phyloP scores from a whole-genome alignment of 495 filamentous ascomycete genomes.

The Xylaria castorea region DNA sequence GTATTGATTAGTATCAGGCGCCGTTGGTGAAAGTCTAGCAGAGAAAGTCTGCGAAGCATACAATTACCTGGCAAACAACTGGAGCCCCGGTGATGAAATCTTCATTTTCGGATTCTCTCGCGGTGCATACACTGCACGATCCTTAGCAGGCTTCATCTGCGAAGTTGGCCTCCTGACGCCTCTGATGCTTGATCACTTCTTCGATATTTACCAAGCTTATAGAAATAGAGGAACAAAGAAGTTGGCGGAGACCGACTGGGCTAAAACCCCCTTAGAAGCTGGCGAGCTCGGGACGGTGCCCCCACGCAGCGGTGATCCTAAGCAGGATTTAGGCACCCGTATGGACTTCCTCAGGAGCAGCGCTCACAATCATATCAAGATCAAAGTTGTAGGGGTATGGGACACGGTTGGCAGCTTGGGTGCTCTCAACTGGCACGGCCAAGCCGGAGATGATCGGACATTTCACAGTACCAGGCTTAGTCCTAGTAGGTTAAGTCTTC shows the following conservation, averaged over 20 bases:
- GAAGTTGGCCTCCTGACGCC: constrained; percentile 63
- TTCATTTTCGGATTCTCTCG: constrained; percentile 71
- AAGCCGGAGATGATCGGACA: constrained; percentile 36
- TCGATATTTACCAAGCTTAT: constrained; percentile 61
- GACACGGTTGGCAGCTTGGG: constrained; percentile 61
- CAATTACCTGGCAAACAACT: constrained; percentile 65
- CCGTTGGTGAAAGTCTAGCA: constrained; percentile 21
- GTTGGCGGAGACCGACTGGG: neutral
- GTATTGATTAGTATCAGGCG: neutral
- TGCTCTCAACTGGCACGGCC: neutral
- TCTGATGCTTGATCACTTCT: constrained; percentile 61
- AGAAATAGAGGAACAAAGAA: constrained; percentile 12
- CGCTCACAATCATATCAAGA: constrained; percentile 28
- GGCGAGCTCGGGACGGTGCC: constrained; percentile 12
- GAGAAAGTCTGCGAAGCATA: constrained; percentile 63
- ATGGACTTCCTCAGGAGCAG: neutral
- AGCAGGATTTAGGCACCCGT: neutral
- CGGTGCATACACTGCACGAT: constrained; percentile 69
- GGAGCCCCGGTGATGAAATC: constrained; percentile 65
- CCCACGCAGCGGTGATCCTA: constrained; percentile 1
- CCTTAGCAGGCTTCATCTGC: constrained; percentile 62
- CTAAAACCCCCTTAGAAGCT: neutral
- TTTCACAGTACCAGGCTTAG: constrained; percentile 12
- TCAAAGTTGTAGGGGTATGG: constrained; percentile 55
- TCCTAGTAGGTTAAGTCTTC: constrained; percentile 2